Percentiles rank a stretch among this genome's conserved stretches.
These are phyloP conservation scores for Salix dunnii DNA, from an alignment of 345 rosid species.

Conservation along the genomic window DNA sequence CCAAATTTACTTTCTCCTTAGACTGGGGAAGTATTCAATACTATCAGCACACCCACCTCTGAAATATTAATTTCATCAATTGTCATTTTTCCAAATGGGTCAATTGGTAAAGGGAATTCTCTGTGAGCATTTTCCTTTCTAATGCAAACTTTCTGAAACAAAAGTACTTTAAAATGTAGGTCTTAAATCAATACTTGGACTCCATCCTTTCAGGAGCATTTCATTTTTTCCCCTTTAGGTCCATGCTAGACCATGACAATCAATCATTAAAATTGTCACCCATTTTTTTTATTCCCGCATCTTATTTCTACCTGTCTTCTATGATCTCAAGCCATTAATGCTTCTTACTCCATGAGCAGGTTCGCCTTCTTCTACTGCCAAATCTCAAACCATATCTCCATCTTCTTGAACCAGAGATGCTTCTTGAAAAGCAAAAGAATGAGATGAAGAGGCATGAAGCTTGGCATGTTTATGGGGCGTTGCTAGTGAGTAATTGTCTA, in stretches of 20 bases:
- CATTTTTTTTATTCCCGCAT: not conserved
- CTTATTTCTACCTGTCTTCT: not conserved
- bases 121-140: too few species aligned
- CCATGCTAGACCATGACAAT: not conserved
- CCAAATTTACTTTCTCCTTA: not conserved
- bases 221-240: not conserved
- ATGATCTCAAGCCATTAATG: slow-evolving; percentile 10
- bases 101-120: too few species aligned
- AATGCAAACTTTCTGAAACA: too few species aligned
- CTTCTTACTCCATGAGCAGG: slow-evolving; percentile 37
- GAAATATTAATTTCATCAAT: too few species aligned
- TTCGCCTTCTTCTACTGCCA: slow-evolving; percentile 71
- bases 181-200: too few species aligned
- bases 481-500: slow-evolving; percentile 51
- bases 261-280: not conserved
- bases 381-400: slow-evolving; percentile 72
- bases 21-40: not conserved
- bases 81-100: too few species aligned
- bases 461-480: slow-evolving; percentile 87
- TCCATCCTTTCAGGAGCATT: too few species aligned
- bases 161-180: too few species aligned
- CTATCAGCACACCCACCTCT: too few species aligned
- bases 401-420: slow-evolving; percentile 87
- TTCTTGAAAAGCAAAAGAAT: slow-evolving; percentile 79
- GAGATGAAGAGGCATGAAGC: slow-evolving; percentile 88